Evolutionary conservation across 1,284 basidiomycete genomes (phyloP), one percentile per base, ranked within the genome.

Genomic region (Microbotryum intermedium): DNA sequence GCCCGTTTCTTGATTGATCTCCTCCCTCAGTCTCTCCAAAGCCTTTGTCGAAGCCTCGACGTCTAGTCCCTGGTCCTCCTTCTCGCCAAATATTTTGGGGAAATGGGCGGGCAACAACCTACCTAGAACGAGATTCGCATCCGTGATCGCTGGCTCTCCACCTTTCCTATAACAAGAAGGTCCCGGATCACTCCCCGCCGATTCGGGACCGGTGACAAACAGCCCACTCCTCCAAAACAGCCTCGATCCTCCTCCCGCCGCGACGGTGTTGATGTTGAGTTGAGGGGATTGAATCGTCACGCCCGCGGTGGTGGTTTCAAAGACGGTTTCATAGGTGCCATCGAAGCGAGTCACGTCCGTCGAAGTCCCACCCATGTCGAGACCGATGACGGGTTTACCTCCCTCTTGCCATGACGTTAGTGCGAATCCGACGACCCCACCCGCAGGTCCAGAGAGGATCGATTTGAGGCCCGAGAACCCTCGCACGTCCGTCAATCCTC

Each of bases 281-380:
- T 94, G 90, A 0, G 90, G 88, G 16, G 84, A 85, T 71, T 91
- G 87, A 58, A 97, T 88, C 0, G 86, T 86, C 13, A 94, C 85
- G 0, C 90, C 90, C 0, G 91, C 91, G 0, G 91, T 90, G 0
- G 87, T 90, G 0, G 91, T 90, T 74, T 97, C 91, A 73, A 89
- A 90, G 0, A 91, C 87, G 26, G 86, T 81, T 73, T 94, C 90
- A 72, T 89, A 93, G 28, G 84, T 79, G 0, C 90, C 90, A 26
- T 84, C 86, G 72, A 84, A 94, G 11, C 91, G 81, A 5, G 88
- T 90, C 0, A 95, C 90, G 70, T 95, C 91, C 0, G 90, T 93
- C 0, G 84, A 87, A 0, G 91, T 95, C 0, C 91, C 91, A 6
- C 90, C 90, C 61, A 71, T 71, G 51, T 77, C 76, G 3, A 77